Percentiles rank a stretch among this genome's conserved stretches.
Conservation (phyloP, 2,329 filamentous ascomycete species). For the Blastomyces gilchristii region DNA sequence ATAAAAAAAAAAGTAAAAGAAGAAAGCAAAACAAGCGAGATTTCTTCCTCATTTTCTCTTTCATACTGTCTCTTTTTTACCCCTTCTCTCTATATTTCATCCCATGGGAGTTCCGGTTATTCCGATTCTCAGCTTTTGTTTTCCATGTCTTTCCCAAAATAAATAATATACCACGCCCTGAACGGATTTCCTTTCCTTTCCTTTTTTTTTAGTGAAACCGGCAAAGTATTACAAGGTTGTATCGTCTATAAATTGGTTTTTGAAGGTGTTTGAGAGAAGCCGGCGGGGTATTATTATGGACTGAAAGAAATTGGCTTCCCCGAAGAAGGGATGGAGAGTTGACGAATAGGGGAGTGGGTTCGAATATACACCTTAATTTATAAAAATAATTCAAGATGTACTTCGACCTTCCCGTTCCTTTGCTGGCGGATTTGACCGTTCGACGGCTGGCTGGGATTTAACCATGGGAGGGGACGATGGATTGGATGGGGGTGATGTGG, state of each 20-base stretch:
- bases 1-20: not conserved
- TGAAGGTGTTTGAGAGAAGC: not conserved
- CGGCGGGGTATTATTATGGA: not conserved
- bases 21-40: too few species aligned
- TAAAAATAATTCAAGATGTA: slow-evolving; percentile 1
- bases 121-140: not conserved
- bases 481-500: slow-evolving; percentile 40
- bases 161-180: not conserved
- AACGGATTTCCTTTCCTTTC: not conserved
- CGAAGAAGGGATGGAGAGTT: not conserved
- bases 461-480: slow-evolving; percentile 38
- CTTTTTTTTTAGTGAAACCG: not conserved
- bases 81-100: not conserved
- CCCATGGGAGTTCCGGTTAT: not conserved
- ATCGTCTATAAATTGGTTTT: slow-evolving; percentile 2
- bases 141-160: not conserved
- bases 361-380: not conserved
- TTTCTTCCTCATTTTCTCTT: not conserved
- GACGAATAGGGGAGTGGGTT: not conserved
- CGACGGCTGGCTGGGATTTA: slow-evolving; percentile 38
- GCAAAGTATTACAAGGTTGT: slow-evolving; percentile 6
- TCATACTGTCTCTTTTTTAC: not conserved
- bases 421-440: slow-evolving; percentile 26
- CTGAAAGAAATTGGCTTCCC: not conserved
- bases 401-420: slow-evolving; percentile 9